Conservation (phyloP, 495 filamentous ascomycete species). For the Amphirosellinia nigrospora region DNA sequence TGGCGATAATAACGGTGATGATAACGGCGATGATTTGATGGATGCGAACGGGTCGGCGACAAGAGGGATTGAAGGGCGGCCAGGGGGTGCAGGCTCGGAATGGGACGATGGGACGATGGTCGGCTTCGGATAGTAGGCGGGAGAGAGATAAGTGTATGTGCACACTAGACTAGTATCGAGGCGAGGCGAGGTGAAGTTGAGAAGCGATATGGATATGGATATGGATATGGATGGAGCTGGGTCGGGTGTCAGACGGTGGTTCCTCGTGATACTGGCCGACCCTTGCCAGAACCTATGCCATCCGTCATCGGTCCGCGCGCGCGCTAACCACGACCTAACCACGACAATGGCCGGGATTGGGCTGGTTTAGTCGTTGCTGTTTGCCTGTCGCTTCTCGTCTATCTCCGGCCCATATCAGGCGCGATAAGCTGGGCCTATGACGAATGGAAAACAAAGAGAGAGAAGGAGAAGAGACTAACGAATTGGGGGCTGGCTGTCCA, state of each 20-base stretch:
- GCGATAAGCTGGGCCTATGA: slow-evolving; percentile 26
- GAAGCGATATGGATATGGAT: slow-evolving; percentile 17
- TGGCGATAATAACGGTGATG: not conserved
- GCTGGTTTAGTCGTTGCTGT: too few relatives aligned
- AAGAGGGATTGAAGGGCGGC: slow-evolving; percentile 2
- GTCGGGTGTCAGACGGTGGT: slow-evolving; percentile 32
- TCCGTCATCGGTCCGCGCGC: slow-evolving; percentile 45
- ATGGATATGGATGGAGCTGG: slow-evolving; percentile 8
- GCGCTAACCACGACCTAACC: slow-evolving; percentile 25
- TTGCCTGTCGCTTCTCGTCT: not conserved
- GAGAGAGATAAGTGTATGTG: not conserved
- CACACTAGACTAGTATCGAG: not conserved
- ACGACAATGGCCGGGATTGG: not conserved
- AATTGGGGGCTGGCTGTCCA: slow-evolving; percentile 1
- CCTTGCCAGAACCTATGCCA: slow-evolving; percentile 44
- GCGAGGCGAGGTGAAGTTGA: slow-evolving; percentile 1
- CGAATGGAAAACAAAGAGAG: slow-evolving; percentile 10
- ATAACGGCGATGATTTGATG: slow-evolving; percentile 5
- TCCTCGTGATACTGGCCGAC: slow-evolving; percentile 41
- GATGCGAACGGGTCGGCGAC: slow-evolving; percentile 8
- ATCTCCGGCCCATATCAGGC: not conserved
- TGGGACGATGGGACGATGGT: not conserved
- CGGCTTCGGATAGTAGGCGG: not conserved
- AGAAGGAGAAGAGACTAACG: not conserved
- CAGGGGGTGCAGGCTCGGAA: slow-evolving; percentile 1